Evolutionary conservation across 495 filamentous ascomycete species (phyloP).

Genomic region (Podospora appendiculata): DNA sequence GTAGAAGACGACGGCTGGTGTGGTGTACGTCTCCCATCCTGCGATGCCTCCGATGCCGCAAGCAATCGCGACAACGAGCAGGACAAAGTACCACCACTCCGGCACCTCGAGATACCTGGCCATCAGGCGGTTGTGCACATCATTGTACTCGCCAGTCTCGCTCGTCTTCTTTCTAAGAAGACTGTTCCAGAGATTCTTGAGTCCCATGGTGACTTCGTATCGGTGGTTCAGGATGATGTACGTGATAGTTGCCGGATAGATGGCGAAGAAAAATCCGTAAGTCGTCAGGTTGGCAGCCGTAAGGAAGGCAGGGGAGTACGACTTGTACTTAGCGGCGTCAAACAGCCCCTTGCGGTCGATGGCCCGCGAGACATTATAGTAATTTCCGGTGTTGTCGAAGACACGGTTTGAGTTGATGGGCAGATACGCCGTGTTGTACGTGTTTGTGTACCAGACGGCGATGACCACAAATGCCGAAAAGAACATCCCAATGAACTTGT

Average conservation of each 20-base stretch:
- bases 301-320: slow-evolving; percentile 30
- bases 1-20: slow-evolving; percentile 28
- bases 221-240: slow-evolving; percentile 30
- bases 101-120: slow-evolving; percentile 26
- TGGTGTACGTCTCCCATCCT: slow-evolving; percentile 28
- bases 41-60: slow-evolving; percentile 25
- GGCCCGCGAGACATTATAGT: slow-evolving; percentile 24
- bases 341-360: slow-evolving; percentile 25
- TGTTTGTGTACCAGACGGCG: slow-evolving; percentile 29
- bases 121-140: slow-evolving; percentile 34
- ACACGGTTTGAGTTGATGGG: slow-evolving; percentile 29
- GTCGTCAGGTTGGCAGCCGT: slow-evolving; percentile 20
- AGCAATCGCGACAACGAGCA: slow-evolving; percentile 21
- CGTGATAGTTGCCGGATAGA: slow-evolving; percentile 27
- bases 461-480: slow-evolving; percentile 17
- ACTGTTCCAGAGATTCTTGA: slow-evolving; percentile 21
- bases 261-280: slow-evolving; percentile 31
- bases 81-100: slow-evolving; percentile 29
- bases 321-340: slow-evolving; percentile 24
- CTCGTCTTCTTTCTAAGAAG: slow-evolving; percentile 16
- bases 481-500: slow-evolving; percentile 26
- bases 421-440: slow-evolving; percentile 24
- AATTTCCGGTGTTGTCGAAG: slow-evolving; percentile 24
- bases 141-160: slow-evolving; percentile 13
- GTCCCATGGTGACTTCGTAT: slow-evolving; percentile 25